Evolutionary conservation across 306 rosid species (phyloP).

Genomic region (Lithocarpus polystachyus): DNA sequence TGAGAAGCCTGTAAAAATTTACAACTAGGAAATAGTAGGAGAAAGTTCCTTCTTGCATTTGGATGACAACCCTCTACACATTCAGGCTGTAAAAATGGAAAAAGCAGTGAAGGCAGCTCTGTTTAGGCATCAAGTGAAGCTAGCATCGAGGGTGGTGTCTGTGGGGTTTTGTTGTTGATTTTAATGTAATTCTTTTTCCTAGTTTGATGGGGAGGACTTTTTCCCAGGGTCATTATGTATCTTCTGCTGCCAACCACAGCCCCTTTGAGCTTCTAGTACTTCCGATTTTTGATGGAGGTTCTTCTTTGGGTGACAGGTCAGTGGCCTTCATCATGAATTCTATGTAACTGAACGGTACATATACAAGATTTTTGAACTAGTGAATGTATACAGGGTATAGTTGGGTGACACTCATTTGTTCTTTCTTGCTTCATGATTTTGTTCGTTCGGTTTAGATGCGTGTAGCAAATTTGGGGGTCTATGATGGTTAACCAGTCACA

Average conservation of each 20-base stretch:
- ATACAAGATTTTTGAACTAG: slow-evolving; percentile 61
- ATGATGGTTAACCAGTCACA: slow-evolving; percentile 31
- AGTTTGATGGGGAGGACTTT: slow-evolving; percentile 40
- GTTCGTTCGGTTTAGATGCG: slow-evolving; percentile 22
- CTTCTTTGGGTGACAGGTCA: slow-evolving; percentile 36
- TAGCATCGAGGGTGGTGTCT: slow-evolving; percentile 46
- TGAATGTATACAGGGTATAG: slow-evolving; percentile 68
- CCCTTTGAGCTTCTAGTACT: slow-evolving; percentile 38
- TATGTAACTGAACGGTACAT: slow-evolving; percentile 58
- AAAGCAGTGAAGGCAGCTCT: slow-evolving; percentile 28
- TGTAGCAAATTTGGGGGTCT: slow-evolving; percentile 29
- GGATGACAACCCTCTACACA: slow-evolving; percentile 40
- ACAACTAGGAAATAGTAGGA: slow-evolving; percentile 55
- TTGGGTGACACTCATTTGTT: slow-evolving; percentile 31
- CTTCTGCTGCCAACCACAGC: slow-evolving; percentile 34
- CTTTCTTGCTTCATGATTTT: slow-evolving; percentile 35
- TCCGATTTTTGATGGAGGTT: slow-evolving; percentile 38
- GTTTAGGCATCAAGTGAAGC: slow-evolving; percentile 43
- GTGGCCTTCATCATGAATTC: slow-evolving; percentile 37
- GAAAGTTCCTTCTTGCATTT: slow-evolving; percentile 19
- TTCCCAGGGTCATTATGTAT: slow-evolving; percentile 35
- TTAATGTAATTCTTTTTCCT: slow-evolving; percentile 59
- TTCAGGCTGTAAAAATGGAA: slow-evolving; percentile 38
- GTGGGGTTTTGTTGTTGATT: slow-evolving; percentile 46
- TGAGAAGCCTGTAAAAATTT: slow-evolving; percentile 91